A percentile compares a stretch with the other conserved stretches of the same genome.
Conservation (phyloP, 495 filamentous ascomycete genomes). For the Penicillium coprophilum region DNA sequence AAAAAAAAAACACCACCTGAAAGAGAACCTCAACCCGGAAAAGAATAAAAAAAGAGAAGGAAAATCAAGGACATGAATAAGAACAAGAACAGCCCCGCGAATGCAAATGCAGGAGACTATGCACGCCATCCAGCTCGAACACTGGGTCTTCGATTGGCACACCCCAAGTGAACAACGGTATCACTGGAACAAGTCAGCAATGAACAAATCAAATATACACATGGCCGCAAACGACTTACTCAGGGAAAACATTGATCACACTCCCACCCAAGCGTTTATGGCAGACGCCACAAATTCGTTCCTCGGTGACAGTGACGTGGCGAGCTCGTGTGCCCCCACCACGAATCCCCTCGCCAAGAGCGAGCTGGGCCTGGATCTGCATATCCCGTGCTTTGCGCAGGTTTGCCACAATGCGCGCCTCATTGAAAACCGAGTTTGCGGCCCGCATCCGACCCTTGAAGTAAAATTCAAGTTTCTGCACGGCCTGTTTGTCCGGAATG, state of each 20-base stretch:
- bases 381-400: conserved; percentile 73
- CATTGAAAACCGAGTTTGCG: conserved; percentile 77
- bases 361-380: conserved; percentile 65
- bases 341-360: conserved; percentile 61
- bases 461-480: conserved; percentile 82
- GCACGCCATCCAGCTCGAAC: conserved; percentile 19
- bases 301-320: conserved; percentile 77
- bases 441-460: conserved; percentile 87
- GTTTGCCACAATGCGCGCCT: conserved; percentile 71
- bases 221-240: conserved; percentile 44
- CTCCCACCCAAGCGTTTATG: conserved; percentile 88
- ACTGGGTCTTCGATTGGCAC: conserved; percentile 52
- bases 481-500: conserved; percentile 76
- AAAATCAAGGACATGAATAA: conserved; percentile 12
- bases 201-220: neutral
- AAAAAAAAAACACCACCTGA: conserved; percentile 7
- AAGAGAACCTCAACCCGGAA: conserved; percentile 17
- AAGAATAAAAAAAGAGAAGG: conserved; percentile 13
- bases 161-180: conserved; percentile 81
- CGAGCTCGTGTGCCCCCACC: conserved; percentile 60
- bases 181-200: conserved; percentile 44
- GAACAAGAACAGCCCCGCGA: conserved; percentile 12
- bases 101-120: conserved; percentile 21
- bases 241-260: conserved; percentile 75
- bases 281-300: conserved; percentile 86